A percentile compares a stretch with the other conserved stretches of the same genome.
Evolutionary conservation across 2,329 filamentous ascomycete genomes (phyloP).

Genomic region (Colletotrichum sp.): DNA sequence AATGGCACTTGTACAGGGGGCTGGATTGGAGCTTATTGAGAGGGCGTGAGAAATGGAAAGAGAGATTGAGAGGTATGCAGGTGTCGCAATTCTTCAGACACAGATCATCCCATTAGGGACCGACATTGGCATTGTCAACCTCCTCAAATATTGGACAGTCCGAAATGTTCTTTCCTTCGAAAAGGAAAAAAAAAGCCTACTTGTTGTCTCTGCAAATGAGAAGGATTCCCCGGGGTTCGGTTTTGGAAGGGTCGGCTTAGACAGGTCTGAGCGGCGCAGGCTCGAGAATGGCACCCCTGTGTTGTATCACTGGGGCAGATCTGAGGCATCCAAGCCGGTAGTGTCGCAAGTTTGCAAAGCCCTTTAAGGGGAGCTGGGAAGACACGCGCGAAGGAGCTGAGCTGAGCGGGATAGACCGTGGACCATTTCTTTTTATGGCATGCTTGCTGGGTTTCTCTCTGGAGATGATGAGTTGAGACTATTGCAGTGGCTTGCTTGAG

Average conservation of each 20-base stretch:
- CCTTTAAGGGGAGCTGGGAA: not conserved
- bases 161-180: not conserved
- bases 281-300: not conserved
- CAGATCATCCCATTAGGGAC: not conserved
- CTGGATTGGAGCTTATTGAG: not conserved
- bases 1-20: not conserved
- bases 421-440: not conserved
- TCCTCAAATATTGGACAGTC: not conserved
- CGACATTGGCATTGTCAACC: not conserved
- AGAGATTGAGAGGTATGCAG: not conserved
- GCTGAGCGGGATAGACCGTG: not conserved
- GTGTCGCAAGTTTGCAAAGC: conserved; percentile 9
- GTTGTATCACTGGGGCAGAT: conserved; percentile 14
- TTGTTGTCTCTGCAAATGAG: not conserved
- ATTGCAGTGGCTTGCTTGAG: not conserved
- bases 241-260: not conserved
- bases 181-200: not conserved
- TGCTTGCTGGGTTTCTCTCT: not conserved
- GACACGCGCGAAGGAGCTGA: not conserved
- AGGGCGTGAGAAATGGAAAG: not conserved
- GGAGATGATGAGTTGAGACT: not conserved
- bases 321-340: conserved; percentile 19
- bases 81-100: conserved; percentile 1
- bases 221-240: not conserved
- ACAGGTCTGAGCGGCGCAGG: not conserved